phyloP scores from a whole-genome alignment of 176 grass and related monocot species.

The Lolium rigidum region DNA sequence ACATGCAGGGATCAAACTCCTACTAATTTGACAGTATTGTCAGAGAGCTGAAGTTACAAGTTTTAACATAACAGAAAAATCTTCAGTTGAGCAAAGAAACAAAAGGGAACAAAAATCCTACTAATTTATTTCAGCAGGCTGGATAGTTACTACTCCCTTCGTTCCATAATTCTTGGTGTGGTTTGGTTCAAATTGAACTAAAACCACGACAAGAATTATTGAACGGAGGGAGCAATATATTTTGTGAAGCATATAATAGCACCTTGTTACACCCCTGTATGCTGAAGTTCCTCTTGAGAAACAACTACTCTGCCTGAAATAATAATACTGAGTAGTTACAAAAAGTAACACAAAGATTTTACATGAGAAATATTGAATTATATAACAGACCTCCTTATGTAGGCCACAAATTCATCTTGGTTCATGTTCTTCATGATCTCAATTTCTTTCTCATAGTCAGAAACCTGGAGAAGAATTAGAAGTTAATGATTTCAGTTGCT shows the following conservation, averaged over 20 bases:
- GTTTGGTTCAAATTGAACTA: too few species aligned
- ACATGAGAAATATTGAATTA: constrained; percentile 19
- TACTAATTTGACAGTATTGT: neutral
- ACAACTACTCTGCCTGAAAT: constrained; percentile 89
- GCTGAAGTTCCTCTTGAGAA: constrained; percentile 96
- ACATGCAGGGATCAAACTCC: neutral
- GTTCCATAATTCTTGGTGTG: too few species aligned
- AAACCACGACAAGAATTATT: too few species aligned
- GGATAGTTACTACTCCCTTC: neutral
- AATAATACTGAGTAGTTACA: constrained; percentile 20
- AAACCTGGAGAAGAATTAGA: constrained; percentile 49
- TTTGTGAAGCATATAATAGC: constrained; percentile 34
- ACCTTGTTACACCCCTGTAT: constrained; percentile 96
- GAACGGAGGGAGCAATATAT: neutral
- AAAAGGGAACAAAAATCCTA: neutral
- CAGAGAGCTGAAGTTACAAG: neutral
- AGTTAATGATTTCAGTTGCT: constrained; percentile 2
- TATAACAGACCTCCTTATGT: constrained; percentile 77
- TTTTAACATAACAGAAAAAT: constrained; percentile 4
- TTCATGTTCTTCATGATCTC: constrained; percentile 90
- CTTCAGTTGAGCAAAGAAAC: neutral
- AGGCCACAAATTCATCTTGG: constrained; percentile 91
- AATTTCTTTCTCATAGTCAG: constrained; percentile 84
- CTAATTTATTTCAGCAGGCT: neutral
- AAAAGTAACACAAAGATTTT: neutral